Evolutionary conservation across 192 early-diverging fungal genomes (phyloP).

Genomic region (Coemansia umbellata): DNA sequence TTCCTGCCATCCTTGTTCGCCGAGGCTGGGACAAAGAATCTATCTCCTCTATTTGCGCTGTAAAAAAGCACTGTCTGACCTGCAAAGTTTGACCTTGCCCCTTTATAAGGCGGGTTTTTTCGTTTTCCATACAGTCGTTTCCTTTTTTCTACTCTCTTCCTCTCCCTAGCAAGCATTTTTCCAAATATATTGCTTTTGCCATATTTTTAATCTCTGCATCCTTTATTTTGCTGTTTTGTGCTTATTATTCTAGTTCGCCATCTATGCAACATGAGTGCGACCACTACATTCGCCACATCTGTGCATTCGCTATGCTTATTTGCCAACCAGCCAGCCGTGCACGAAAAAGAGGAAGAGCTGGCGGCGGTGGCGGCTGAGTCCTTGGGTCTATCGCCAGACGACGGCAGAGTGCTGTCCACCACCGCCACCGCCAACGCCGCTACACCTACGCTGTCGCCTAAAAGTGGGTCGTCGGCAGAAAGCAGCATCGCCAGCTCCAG

Average conservation of each 20-base stretch:
- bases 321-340: background rate
- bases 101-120: no score
- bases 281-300: slow-evolving; percentile 16
- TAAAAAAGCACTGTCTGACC: no score
- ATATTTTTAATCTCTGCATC: no score
- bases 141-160: no score
- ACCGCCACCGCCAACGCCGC: background rate
- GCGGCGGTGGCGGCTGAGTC: background rate
- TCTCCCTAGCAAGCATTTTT: no score
- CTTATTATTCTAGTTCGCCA: background rate
- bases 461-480: background rate
- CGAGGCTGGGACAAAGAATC: no score
- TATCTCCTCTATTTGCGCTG: no score
- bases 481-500: slow-evolving; percentile 1
- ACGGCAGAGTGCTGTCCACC: background rate
- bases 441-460: slow-evolving; percentile 1
- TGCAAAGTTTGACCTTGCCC: no score
- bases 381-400: background rate
- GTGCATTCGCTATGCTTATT: slow-evolving; percentile 23
- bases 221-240: background rate
- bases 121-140: no score
- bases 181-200: no score
- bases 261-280: slow-evolving; percentile 9
- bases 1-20: no score
- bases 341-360: background rate